A percentile compares a stretch with the other conserved stretches of the same genome.
Conservation (phyloP, 208 protist species). For the Wallacemonas collosoma region DNA sequence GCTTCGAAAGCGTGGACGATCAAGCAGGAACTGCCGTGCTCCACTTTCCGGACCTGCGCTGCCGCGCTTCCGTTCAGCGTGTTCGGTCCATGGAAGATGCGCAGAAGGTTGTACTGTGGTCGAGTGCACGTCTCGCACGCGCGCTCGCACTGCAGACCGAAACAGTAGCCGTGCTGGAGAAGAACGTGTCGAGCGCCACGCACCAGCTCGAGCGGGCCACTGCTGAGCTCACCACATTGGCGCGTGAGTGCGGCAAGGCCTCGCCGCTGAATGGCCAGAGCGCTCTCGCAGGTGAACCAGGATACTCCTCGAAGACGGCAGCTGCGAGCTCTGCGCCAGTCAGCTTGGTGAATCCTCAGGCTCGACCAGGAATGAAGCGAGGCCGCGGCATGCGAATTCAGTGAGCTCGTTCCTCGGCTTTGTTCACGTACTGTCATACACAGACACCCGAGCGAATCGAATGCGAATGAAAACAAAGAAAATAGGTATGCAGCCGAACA, state of each 20-base stretch:
- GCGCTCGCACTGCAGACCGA: slow-evolving; percentile 1
- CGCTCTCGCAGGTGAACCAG: neutral
- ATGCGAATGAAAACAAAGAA: neutral
- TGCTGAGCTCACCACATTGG: slow-evolving; percentile 4
- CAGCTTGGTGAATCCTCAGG: slow-evolving; percentile 26
- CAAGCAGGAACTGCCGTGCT: slow-evolving; percentile 4
- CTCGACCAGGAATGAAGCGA: slow-evolving; percentile 15
- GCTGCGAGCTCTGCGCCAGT: neutral
- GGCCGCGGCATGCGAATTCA: slow-evolving; percentile 18
- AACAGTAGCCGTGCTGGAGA: neutral
- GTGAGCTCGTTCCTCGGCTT: slow-evolving; percentile 1
- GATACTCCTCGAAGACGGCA: neutral
- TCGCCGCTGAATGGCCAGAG: neutral
- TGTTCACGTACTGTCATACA: too few species aligned
- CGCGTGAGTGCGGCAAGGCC: neutral
- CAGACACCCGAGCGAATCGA: neutral
- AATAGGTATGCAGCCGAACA: too few species aligned
- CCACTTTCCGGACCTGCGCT: neutral
- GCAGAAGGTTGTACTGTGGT: slow-evolving; percentile 12
- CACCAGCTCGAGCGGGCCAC: slow-evolving; percentile 6
- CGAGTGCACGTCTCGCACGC: slow-evolving; percentile 2
- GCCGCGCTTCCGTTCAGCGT: neutral
- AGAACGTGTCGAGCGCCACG: neutral
- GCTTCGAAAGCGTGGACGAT: slow-evolving; percentile 3
- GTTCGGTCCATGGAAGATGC: neutral